Conservation (phyloP, 164 flowering plant species). For the Chimonanthus salicifolius region DNA sequence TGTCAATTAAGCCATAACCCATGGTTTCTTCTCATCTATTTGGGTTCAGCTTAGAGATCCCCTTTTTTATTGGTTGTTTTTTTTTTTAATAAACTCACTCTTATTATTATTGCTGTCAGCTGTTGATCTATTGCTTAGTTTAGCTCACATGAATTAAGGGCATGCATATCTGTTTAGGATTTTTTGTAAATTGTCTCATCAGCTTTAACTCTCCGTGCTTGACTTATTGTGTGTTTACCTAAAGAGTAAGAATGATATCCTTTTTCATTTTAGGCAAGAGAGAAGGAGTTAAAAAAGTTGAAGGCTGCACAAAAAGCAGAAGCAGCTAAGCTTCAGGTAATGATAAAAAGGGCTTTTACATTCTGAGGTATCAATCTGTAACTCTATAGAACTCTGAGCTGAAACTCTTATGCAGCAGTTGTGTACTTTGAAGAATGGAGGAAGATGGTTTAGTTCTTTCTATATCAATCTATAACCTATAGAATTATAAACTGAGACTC, state of each 20-base stretch:
- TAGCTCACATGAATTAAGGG: background rate
- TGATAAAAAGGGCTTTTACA: background rate
- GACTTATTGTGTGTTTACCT: background rate
- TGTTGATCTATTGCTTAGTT: background rate
- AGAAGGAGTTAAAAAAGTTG: conserved; percentile 68
- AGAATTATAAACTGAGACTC: background rate
- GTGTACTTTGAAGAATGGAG: background rate
- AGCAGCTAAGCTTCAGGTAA: conserved; percentile 59
- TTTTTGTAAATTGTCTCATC: background rate
- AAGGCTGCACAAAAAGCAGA: conserved; percentile 73
- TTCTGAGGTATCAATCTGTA: background rate
- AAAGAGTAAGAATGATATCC: background rate
- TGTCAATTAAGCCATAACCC: background rate
- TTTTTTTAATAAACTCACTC: background rate
- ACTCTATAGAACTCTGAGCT: background rate
- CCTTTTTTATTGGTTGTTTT: background rate
- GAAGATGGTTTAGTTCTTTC: background rate
- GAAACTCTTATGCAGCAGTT: background rate
- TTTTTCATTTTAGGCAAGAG: conserved; percentile 53
- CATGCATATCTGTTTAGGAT: background rate
- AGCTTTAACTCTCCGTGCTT: background rate
- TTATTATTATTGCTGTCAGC: too few relatives aligned
- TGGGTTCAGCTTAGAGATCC: background rate
- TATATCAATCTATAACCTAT: background rate
- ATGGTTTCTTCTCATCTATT: background rate